A percentile compares a stretch with the other conserved stretches of the same genome.
phyloP scores from a whole-genome alignment of 257 asterid genomes.

The Solanum tacnaense region DNA sequence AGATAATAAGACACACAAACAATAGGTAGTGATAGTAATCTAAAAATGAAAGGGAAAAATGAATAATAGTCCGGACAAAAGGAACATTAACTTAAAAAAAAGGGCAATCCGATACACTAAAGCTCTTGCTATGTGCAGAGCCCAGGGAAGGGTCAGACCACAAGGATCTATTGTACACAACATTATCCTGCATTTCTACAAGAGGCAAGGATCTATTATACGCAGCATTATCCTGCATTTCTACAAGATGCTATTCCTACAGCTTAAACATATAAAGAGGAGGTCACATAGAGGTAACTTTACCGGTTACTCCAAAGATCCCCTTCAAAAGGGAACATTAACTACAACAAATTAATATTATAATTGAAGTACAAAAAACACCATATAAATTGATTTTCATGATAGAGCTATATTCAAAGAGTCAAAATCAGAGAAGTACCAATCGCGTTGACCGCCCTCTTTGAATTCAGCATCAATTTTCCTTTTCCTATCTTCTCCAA shows the following conservation, averaged over 20 bases:
- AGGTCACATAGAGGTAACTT: neutral
- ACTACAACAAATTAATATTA: neutral
- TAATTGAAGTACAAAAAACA: neutral
- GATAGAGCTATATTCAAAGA: neutral
- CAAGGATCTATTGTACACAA: neutral
- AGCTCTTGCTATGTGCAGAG: neutral
- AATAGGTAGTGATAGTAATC: neutral
- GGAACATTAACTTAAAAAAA: neutral
- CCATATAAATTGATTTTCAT: neutral
- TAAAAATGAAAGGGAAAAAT: neutral
- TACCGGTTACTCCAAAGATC: neutral
- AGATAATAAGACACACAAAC: neutral
- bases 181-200: too few species aligned
- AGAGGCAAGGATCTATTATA: neutral
- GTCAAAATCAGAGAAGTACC: conserved; percentile 27
- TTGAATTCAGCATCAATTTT: conserved; percentile 76
- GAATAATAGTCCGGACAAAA: neutral
- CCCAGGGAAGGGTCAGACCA: neutral
- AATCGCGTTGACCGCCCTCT: conserved; percentile 97
- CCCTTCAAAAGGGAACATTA: neutral
- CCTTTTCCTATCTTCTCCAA: conserved; percentile 69
- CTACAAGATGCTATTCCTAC: neutral
- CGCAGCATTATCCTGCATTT: neutral
- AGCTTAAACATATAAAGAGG: neutral
- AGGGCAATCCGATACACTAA: neutral